Percentiles rank a stretch among this genome's conserved stretches.
Conservation (phyloP, 306 rosid genomes). For the Comarum palustre region DNA sequence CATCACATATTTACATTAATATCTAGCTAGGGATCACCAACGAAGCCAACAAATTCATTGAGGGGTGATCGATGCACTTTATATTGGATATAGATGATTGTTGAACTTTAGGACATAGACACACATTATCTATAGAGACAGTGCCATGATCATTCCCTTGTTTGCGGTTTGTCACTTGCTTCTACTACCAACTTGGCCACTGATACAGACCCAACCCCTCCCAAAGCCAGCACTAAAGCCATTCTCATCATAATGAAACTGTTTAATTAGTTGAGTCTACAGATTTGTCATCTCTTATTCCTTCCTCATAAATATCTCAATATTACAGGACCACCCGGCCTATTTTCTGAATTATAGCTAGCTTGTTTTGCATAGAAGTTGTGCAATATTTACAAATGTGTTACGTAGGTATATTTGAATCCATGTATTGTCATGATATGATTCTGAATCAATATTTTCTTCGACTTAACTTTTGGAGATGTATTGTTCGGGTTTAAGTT, state of each 20-base stretch:
- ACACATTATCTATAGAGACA: constrained; percentile 39
- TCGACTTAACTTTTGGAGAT: neutral
- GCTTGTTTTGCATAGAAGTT: neutral
- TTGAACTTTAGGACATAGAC: constrained; percentile 47
- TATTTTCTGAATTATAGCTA: neutral
- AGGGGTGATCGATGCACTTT: constrained; percentile 6
- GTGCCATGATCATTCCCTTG: constrained; percentile 39
- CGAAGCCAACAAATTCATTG: constrained; percentile 17
- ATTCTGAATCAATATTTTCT: neutral
- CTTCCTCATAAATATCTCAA: neutral
- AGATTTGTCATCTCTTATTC: constrained; percentile 6
- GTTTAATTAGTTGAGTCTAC: neutral
- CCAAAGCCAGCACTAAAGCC: constrained; percentile 12
- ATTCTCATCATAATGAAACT: constrained; percentile 16
- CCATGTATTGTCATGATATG: no score
- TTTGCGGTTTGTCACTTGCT: constrained; percentile 31
- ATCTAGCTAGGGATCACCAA: neutral
- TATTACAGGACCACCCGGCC: neutral
- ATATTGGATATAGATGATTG: constrained; percentile 14
- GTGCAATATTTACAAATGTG: neutral
- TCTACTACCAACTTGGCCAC: constrained; percentile 47
- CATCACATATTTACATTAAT: neutral
- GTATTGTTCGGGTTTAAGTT: neutral
- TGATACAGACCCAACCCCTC: constrained; percentile 20
- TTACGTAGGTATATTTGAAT: neutral